Percentiles rank a stretch among this genome's conserved stretches.
Conservation (phyloP, 495 filamentous ascomycete species). For the Evernia prunastri region DNA sequence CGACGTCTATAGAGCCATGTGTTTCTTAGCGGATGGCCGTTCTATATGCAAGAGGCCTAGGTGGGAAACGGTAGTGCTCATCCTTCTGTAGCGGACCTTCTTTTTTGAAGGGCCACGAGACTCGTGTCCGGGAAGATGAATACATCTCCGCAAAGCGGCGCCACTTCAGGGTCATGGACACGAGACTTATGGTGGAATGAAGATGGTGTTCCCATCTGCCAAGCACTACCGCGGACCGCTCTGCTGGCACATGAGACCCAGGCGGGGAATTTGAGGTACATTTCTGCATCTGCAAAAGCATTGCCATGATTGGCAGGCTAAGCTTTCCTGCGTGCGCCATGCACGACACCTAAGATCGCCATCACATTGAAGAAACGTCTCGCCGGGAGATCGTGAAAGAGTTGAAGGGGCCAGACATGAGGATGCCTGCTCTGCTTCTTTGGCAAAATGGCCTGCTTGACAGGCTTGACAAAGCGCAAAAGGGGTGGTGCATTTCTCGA, state of each 20-base stretch:
- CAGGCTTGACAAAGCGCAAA: not conserved
- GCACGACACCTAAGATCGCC: not conserved
- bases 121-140: not conserved
- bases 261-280: not conserved
- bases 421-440: not conserved
- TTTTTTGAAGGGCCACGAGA: not conserved
- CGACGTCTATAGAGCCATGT: not conserved
- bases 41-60: not conserved
- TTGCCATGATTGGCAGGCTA: not conserved
- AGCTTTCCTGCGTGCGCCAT: not conserved
- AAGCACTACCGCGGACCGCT: not conserved
- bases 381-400: not conserved
- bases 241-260: not conserved
- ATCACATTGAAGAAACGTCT: not conserved
- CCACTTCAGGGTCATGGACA: not conserved
- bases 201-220: not conserved
- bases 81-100: not conserved
- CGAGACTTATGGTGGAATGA: not conserved
- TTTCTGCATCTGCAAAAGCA: not conserved
- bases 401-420: not conserved
- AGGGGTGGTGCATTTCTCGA: not conserved
- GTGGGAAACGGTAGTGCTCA: not conserved
- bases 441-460: no score
- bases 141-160: not conserved
- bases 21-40: not conserved